Conservation (phyloP, 257 asterid genomes). For the Phtheirospermum japonicum region DNA sequence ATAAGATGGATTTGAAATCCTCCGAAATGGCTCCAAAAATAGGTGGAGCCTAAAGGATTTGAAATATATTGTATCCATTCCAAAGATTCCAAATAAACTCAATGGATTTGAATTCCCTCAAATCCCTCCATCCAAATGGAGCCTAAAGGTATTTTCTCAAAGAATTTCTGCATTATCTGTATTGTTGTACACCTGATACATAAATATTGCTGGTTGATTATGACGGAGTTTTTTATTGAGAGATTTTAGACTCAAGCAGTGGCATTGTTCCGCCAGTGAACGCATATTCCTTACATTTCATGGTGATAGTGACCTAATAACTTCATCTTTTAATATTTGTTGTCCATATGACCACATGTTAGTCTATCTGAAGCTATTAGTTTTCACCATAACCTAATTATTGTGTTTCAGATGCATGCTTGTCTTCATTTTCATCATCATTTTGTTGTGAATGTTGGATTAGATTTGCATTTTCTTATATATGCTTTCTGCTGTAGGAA, state of each 20-base stretch:
- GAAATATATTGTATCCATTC: background rate
- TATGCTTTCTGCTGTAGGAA: conserved; percentile 53
- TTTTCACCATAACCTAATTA: conserved; percentile 16
- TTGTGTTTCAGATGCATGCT: background rate
- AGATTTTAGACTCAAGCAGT: background rate
- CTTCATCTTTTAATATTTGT: conserved; percentile 2
- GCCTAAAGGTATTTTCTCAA: conserved; percentile 16
- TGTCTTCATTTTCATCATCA: conserved; percentile 20
- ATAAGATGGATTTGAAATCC: background rate
- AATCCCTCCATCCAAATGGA: background rate
- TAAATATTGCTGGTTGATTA: background rate
- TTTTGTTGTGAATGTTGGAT: conserved; percentile 11
- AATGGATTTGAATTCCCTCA: background rate
- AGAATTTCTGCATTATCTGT: conserved; percentile 3
- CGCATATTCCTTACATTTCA: too few species aligned
- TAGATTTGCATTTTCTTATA: conserved; percentile 28
- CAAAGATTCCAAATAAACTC: background rate
- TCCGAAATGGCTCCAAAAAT: background rate
- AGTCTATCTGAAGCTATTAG: conserved; percentile 14
- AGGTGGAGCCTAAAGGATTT: too few species aligned
- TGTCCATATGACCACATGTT: conserved; percentile 6
- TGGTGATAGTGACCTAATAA: conserved; percentile 1
- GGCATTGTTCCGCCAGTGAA: too few species aligned
- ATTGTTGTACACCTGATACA: background rate
- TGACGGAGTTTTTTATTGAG: background rate